Conservation (phyloP, 176 grass and related monocot genomes). For the Urochloa ruziziensis region DNA sequence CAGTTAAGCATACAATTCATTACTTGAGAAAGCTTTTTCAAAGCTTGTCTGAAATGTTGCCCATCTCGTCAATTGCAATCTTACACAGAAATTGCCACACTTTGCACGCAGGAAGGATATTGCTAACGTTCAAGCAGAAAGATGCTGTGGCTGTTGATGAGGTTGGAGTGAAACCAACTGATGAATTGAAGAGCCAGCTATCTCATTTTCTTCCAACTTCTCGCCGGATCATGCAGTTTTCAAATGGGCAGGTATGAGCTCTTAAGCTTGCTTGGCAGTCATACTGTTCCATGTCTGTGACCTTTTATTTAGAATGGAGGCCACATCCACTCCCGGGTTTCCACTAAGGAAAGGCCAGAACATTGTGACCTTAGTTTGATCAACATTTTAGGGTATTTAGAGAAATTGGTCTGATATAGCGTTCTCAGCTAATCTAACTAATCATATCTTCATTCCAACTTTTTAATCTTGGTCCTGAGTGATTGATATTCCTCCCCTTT, state of each 20-base stretch:
- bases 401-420: background rate
- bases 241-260: constrained; percentile 71
- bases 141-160: constrained; percentile 28
- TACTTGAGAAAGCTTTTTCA: constrained; percentile 16
- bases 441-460: background rate
- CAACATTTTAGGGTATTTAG: background rate
- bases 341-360: background rate
- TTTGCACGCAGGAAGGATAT: constrained; percentile 72
- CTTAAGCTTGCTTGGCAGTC: background rate
- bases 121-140: constrained; percentile 61
- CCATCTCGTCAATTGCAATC: constrained; percentile 6
- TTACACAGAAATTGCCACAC: background rate
- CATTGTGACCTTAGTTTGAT: constrained; percentile 10
- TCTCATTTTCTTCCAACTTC: constrained; percentile 93
- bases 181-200: constrained; percentile 64
- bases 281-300: background rate
- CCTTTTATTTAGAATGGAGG: background rate
- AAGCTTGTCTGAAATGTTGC: background rate
- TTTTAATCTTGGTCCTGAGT: constrained; percentile 14
- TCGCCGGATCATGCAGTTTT: constrained; percentile 90
- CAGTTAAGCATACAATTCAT: background rate
- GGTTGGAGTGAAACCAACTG: constrained; percentile 32
- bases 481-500: background rate
- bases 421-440: background rate
- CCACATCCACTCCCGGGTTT: background rate